Conservation (phyloP, 148 eudicot genomes). For the Rhododendron ferrugineum region DNA sequence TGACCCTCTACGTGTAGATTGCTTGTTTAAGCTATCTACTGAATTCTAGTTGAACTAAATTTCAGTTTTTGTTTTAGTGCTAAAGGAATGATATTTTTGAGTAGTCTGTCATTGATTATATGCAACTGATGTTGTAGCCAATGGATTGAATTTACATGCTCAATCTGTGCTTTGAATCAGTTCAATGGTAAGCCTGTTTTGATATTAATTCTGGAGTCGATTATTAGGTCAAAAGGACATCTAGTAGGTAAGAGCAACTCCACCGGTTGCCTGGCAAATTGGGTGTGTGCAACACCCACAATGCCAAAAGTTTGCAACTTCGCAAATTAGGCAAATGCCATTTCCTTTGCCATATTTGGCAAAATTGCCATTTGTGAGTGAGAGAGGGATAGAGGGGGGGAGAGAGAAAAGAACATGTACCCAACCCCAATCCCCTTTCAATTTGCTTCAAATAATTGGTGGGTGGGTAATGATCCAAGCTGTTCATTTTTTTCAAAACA, state of each 20-base stretch:
- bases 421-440: no score
- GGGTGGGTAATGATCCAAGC: no score
- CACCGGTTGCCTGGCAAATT: no score
- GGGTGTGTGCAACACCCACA: no score
- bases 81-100: background rate
- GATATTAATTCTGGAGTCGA: background rate
- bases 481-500: no score
- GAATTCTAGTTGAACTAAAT: background rate
- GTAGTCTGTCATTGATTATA: background rate
- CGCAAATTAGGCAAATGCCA: no score
- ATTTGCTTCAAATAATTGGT: no score
- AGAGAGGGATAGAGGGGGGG: no score
- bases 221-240: background rate
- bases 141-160: background rate
- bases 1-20: background rate
- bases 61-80: background rate
- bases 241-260: background rate
- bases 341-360: no score
- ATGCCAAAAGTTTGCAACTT: no score
- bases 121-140: background rate
- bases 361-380: no score
- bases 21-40: background rate
- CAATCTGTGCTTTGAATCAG: background rate
- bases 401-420: no score
- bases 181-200: background rate